A percentile compares a stretch with the other conserved stretches of the same genome.
These are phyloP conservation scores for Colletotrichum tropicicola DNA, from an alignment of 2,329 filamentous ascomycete genomes.

Conservation along the genomic window DNA sequence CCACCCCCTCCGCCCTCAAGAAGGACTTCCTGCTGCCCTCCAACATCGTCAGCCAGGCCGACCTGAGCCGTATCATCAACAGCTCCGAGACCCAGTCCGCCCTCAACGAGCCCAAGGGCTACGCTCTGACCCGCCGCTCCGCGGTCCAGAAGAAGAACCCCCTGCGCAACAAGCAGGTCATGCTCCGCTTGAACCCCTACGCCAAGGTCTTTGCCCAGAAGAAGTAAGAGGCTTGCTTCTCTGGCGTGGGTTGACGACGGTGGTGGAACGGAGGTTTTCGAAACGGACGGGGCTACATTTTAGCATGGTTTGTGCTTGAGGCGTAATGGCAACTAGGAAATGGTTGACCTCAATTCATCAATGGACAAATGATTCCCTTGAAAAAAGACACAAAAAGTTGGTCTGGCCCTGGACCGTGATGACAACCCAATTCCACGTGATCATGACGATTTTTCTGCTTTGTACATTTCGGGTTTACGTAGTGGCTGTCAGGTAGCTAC, in stretches of 20 bases:
- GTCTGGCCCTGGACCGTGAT: conserved; percentile 20
- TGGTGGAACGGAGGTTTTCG: conserved; percentile 25
- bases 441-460: conserved; percentile 18
- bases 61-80: conserved; percentile 99
- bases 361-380: conserved; percentile 35
- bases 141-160: conserved; percentile 99
- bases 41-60: conserved; percentile 92
- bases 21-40: conserved; percentile 98
- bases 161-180: conserved; percentile 97
- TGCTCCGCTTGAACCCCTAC: conserved; percentile 99
- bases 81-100: conserved; percentile 98
- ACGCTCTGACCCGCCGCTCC: conserved; percentile 87
- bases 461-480: conserved; percentile 11
- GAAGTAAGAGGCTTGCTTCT: conserved; percentile 33
- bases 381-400: conserved; percentile 8
- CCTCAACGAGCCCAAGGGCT: conserved; percentile 89
- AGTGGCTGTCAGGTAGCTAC: conserved; percentile 26
- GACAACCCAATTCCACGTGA: conserved; percentile 26
- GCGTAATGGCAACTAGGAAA: conserved; percentile 34
- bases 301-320: conserved; percentile 34
- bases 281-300: conserved; percentile 32
- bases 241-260: conserved; percentile 16
- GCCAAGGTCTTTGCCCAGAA: conserved; percentile 87
- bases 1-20: conserved; percentile 90
- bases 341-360: conserved; percentile 34